Evolutionary conservation across 805 yeast species (phyloP).

Genomic region (Scheffersomyces stipitis): DNA sequence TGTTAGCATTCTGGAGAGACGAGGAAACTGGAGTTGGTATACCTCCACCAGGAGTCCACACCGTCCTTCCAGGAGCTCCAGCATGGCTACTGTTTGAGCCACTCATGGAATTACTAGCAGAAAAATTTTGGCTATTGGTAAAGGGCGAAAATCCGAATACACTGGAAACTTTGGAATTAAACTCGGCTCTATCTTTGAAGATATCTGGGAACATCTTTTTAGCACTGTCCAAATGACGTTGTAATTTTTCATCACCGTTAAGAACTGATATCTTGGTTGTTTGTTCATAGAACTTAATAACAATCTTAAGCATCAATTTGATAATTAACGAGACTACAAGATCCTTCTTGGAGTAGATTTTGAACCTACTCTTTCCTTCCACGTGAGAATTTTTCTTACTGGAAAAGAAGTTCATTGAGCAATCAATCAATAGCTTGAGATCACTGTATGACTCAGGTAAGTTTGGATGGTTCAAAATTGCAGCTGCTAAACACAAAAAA

Average conservation of each 20-base stretch:
- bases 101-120: neutral
- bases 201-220: conserved; percentile 11
- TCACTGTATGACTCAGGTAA: conserved; percentile 27
- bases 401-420: conserved; percentile 16
- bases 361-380: conserved; percentile 1
- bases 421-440: conserved; percentile 27
- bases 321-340: conserved; percentile 14
- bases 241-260: conserved; percentile 8
- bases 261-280: conserved; percentile 8
- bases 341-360: conserved; percentile 4
- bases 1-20: neutral
- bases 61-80: neutral
- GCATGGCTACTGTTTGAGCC: neutral
- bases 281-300: conserved; percentile 15
- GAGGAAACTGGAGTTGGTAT: neutral
- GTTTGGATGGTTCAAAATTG: conserved; percentile 28
- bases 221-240: conserved; percentile 14
- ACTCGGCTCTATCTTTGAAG: conserved; percentile 4
- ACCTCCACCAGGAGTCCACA: neutral
- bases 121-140: neutral
- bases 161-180: conserved; percentile 5
- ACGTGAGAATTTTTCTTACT: neutral
- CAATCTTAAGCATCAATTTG: conserved; percentile 18
- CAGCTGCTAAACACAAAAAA: conserved; percentile 14
- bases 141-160: conserved; percentile 1